Evolutionary conservation across 371 early-diverging fungal genomes (phyloP), one percentile per base, ranked within the genome.

Genomic region (Mucor plumbeus): DNA sequence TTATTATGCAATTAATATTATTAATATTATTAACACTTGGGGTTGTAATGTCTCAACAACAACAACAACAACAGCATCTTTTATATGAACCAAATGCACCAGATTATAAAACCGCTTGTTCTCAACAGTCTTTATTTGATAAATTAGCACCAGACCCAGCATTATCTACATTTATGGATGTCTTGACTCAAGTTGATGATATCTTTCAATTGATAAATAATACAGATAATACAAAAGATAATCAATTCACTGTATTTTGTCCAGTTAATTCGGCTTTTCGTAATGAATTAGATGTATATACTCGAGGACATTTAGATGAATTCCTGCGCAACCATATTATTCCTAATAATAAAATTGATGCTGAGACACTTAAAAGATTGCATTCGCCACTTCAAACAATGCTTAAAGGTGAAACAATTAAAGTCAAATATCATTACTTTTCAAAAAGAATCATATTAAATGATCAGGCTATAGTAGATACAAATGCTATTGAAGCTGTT

Each of bases 91-190:
- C 78, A 8, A 69, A 73, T 39, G 78, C 75, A 26, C 78, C 78
- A 17, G 78, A 78, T 47, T 80, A 80, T 57, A 59, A 63, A 62
- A 44, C 63, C 10, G 14, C 34, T 10, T 59, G 33, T 15, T 38
- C 34, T 6, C 39, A 58, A 48, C 74, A 80, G 55, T 78, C 84
- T 14, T 65, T 83, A 47, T 80, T 83, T 70, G 84, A 83, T 64
- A 77, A 72, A 65, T 64, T 83, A 21, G 81, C 84, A 13, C 77
- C 76, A 2, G 84, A 83, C 40, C 56, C 75, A 41, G 65, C 78
- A 6, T 53, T 83, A 1, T 76, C 78, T n/a, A 83, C 80, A 7
- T 83, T 81, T 67, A 68, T 83, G 67, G 80, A 78, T 60, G 72
- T 79, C 15, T 58, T 83, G 31, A 80, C 75, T 3, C 78, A 75